A percentile compares a stretch with the other conserved stretches of the same genome.
Evolutionary conservation across 1,284 basidiomycete species (phyloP).

Genomic region (Cutaneotrichosporon dermatis): DNA sequence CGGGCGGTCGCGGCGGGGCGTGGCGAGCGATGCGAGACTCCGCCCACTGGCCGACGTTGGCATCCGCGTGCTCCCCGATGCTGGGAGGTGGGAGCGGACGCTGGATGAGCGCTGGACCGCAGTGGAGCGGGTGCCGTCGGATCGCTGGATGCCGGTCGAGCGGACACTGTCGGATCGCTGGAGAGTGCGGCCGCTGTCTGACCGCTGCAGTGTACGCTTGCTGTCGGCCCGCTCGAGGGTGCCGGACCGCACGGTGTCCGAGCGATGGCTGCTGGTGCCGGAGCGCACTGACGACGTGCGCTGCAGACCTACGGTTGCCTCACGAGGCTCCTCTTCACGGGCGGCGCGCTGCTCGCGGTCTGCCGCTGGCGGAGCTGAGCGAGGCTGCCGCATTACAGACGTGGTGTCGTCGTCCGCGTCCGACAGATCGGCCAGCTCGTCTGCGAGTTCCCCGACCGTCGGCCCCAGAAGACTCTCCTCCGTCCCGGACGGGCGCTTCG

Average conservation of each 20-base stretch:
- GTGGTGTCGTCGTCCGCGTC: neutral
- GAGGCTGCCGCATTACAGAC: too few species aligned
- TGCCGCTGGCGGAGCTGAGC: neutral
- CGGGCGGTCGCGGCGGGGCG: constrained; percentile 8
- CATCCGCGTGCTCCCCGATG: neutral
- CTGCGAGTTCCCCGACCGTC: neutral
- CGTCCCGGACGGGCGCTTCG: constrained; percentile 31
- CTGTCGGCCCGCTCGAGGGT: too few species aligned
- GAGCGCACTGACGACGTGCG: neutral
- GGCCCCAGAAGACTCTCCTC: constrained; percentile 31
- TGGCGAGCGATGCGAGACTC: neutral
- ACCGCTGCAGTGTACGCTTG: too few species aligned
- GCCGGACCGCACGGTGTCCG: too few species aligned
- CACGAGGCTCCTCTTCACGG: too few species aligned
- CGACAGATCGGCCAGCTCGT: constrained; percentile 12
- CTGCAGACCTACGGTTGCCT: neutral
- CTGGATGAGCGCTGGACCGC: constrained; percentile 1
- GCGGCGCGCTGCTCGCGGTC: neutral
- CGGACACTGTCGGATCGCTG: too few species aligned
- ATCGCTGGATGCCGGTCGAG: neutral
- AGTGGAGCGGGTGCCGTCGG: constrained; percentile 1
- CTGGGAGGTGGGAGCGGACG: neutral
- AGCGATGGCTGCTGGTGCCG: too few species aligned
- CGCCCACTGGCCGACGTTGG: constrained; percentile 3
- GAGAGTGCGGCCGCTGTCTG: too few species aligned